Evolutionary conservation across 1,284 basidiomycete genomes (phyloP).

Genomic region (Caloboletus firmus): DNA sequence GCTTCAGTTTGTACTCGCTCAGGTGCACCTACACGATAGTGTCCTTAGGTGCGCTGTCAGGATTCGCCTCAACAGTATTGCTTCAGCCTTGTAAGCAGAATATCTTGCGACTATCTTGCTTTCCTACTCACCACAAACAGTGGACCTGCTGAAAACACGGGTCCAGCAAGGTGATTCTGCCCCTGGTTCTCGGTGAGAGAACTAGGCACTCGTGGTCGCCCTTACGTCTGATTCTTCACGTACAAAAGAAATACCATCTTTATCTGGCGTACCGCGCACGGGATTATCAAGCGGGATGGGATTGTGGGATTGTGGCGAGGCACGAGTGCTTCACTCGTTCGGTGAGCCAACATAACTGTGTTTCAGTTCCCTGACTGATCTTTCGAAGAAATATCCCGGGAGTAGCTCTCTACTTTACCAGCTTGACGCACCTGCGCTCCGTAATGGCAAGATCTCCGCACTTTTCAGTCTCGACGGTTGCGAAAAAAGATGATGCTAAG

Average conservation of each 20-base stretch:
- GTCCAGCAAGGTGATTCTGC: slow-evolving; percentile 72
- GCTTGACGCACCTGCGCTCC: slow-evolving; percentile 75
- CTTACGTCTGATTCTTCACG: background rate
- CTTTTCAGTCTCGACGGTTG: slow-evolving; percentile 46
- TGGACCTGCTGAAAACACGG: slow-evolving; percentile 87
- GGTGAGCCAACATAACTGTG: slow-evolving; percentile 43
- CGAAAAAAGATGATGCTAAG: slow-evolving; percentile 30
- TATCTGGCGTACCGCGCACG: slow-evolving; percentile 53
- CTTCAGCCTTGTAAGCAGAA: slow-evolving; percentile 70
- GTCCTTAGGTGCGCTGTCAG: slow-evolving; percentile 65
- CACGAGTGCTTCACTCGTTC: slow-evolving; percentile 75
- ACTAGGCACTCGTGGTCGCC: background rate
- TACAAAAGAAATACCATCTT: slow-evolving; percentile 37
- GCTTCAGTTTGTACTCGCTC: background rate
- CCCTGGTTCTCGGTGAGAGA: slow-evolving; percentile 37
- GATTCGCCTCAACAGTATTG: slow-evolving; percentile 68
- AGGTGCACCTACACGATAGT: background rate
- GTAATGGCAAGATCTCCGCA: slow-evolving; percentile 66
- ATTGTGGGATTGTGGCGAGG: slow-evolving; percentile 81
- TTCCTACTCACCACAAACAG: slow-evolving; percentile 38
- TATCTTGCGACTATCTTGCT: background rate
- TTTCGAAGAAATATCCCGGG: slow-evolving; percentile 83
- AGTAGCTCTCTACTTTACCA: slow-evolving; percentile 90
- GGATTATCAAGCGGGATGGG: slow-evolving; percentile 64
- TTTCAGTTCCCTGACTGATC: background rate